Conservation (phyloP, 495 filamentous ascomycete genomes). For the Penicillium macrosclerotiorum region DNA sequence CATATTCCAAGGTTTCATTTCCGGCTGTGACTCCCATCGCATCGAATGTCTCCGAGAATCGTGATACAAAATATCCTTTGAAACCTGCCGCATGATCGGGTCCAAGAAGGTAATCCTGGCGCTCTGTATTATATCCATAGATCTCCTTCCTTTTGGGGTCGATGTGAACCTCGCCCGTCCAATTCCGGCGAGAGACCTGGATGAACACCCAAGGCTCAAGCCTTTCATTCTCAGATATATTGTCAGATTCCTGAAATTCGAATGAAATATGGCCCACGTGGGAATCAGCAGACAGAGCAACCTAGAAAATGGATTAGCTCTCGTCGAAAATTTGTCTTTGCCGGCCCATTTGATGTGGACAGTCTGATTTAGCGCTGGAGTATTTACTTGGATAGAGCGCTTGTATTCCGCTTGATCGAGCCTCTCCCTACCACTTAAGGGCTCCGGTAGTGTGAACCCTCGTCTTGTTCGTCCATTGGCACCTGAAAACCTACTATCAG, state of each 20-base stretch:
- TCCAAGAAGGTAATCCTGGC: constrained; percentile 29
- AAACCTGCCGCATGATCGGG: constrained; percentile 23
- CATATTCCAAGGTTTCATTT: background rate
- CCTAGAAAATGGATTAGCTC: background rate
- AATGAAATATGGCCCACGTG: constrained; percentile 25
- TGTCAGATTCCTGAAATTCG: constrained; percentile 11
- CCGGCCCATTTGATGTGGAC: too few relatives aligned
- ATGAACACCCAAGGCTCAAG: constrained; percentile 23
- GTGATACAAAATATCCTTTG: constrained; percentile 27
- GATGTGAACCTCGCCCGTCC: constrained; percentile 26
- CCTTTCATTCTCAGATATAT: background rate
- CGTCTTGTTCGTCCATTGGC: constrained; percentile 23
- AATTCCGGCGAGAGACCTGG: constrained; percentile 25
- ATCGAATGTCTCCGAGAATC: constrained; percentile 22
- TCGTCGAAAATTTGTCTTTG: too few relatives aligned
- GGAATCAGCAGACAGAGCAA: constrained; percentile 22
- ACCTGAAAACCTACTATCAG: constrained; percentile 1
- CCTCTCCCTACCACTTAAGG: background rate
- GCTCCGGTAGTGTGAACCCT: constrained; percentile 1
- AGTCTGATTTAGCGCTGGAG: background rate
- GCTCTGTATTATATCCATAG: constrained; percentile 26
- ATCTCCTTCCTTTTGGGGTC: constrained; percentile 14
- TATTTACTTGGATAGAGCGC: constrained; percentile 16
- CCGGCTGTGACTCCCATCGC: constrained; percentile 17
- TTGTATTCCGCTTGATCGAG: background rate